Base-by-base conservation (phyloP, 208 protist species). In the Angomonas ambiguus region DNA sequence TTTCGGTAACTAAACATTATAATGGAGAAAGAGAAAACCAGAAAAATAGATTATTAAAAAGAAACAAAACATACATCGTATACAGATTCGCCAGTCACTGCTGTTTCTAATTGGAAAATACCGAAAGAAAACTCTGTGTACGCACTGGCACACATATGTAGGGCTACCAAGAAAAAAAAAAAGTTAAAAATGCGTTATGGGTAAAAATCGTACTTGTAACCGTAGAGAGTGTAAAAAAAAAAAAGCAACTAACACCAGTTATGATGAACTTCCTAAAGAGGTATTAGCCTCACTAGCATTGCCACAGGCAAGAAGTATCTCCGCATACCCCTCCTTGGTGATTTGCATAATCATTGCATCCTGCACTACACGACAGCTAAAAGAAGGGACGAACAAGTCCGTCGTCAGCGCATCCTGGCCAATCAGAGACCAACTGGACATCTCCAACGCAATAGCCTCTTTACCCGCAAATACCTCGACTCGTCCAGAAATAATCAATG, bases 281-380 rank as follows among this genome's bases (percentile, higher is more conserved):
- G 75, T 64, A 31, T 34, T 66, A 34, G 13, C 35, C 8, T 34
- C 35, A 3, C 42, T 51, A 6, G 69, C 34, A 24, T 67, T 80
- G 56, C 53, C 78, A 66, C 74, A 85, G 2, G 71, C 65, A 1
- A 68, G 77, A 18, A 92, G 53, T 32, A 95, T 88, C 10, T 84
- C 71, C 31, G 67, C 62, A 28, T 83, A 95, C 20, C 75, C 74
- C 51, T 79, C 79, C 16, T 73, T 69, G 4, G 91, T 88, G 63
- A 96, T 93, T 58, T 96, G 91, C 74, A 96, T 69, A 16, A 96
- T 62, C 27, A 79, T 88, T 13, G 82, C 82, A 65, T 93, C 84
- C 63, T 93, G 87, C 42, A 96, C 85, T 4, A 96, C 86, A 51
- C 91, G 85, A 65, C 91, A 96, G 74, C 83, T 92, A 74, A 96